Conservation (phyloP, 345 rosid species). For the Sisymbrium irio region DNA sequence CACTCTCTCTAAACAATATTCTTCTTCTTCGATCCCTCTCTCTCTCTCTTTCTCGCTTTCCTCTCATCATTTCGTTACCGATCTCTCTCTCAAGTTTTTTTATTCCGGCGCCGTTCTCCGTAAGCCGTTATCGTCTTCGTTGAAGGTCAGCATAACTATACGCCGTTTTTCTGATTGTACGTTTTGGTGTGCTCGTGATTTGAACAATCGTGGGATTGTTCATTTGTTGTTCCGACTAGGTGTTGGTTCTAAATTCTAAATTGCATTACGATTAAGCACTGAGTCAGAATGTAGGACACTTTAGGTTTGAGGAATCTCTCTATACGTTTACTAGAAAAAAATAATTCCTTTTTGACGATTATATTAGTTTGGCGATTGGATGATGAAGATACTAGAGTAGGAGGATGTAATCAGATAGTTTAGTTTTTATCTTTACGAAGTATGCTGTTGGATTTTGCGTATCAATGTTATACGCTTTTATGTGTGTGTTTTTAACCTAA, state of each 20-base stretch:
- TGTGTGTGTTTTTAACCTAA: constrained; percentile 2
- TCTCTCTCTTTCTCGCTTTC: not conserved
- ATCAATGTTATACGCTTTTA: not conserved
- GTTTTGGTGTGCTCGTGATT: constrained; percentile 6
- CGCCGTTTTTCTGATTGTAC: not conserved
- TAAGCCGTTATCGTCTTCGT: constrained; percentile 6
- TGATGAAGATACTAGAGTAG: not conserved
- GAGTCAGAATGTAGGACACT: not conserved
- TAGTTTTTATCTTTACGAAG: not conserved
- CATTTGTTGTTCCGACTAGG: not conserved
- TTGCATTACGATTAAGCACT: constrained; percentile 24
- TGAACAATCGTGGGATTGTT: not conserved
- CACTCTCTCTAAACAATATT: constrained; percentile 12
- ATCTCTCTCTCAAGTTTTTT: not conserved
- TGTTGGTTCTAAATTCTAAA: not conserved
- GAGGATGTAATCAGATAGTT: not conserved
- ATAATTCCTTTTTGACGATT: not conserved
- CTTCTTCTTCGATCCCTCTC: constrained; percentile 15
- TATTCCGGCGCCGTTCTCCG: constrained; percentile 1
- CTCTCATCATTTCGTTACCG: not conserved
- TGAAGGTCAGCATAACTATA: constrained; percentile 6
- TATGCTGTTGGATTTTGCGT: not conserved
- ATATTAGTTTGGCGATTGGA: not conserved
- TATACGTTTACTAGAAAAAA: not conserved
- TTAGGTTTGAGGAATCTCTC: constrained; percentile 28